phyloP scores from a whole-genome alignment of 2,329 filamentous ascomycete genomes.

The Pseudogymnoascus pannorum region DNA sequence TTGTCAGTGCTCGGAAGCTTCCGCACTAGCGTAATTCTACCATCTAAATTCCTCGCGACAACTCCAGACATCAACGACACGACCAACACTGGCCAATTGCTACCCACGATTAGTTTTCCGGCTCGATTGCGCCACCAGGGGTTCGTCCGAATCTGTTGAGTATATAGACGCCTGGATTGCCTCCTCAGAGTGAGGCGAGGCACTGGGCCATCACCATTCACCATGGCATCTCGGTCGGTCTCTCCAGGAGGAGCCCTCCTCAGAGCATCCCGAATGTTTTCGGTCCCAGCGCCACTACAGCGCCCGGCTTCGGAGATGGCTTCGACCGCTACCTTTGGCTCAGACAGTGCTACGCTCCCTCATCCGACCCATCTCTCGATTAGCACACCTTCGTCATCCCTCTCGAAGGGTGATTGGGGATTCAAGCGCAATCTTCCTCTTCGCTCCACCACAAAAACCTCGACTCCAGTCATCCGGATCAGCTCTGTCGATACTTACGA shows the following conservation, averaged over 20 bases:
- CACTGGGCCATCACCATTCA: slow-evolving; percentile 1
- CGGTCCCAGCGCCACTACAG: slow-evolving; percentile 70
- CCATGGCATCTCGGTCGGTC: slow-evolving; percentile 32
- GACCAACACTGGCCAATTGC: background rate
- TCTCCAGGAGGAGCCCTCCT: slow-evolving; percentile 64
- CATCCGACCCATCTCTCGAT: slow-evolving; percentile 82
- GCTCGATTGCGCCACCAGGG: slow-evolving; percentile 3
- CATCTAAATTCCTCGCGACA: slow-evolving; percentile 9
- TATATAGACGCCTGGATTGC: slow-evolving; percentile 2
- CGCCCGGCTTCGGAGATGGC: slow-evolving; percentile 46
- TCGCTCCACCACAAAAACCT: slow-evolving; percentile 63
- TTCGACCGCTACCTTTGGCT: slow-evolving; percentile 42
- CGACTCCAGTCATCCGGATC: slow-evolving; percentile 69
- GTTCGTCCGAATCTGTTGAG: background rate
- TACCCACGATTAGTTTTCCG: background rate
- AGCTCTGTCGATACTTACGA: slow-evolving; percentile 76
- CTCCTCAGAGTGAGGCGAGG: background rate
- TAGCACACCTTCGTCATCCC: slow-evolving; percentile 65
- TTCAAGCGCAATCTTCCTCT: slow-evolving; percentile 78
- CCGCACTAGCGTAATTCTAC: slow-evolving; percentile 8
- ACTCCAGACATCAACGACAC: slow-evolving; percentile 6
- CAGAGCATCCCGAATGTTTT: slow-evolving; percentile 82
- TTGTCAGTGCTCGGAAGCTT: slow-evolving; percentile 1
- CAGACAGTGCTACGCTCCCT: slow-evolving; percentile 63
- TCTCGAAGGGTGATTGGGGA: slow-evolving; percentile 81